These are phyloP conservation scores for Cyclotella sp. DNA, from an alignment of 108 stramenopile genomes.

Conservation along the genomic window DNA sequence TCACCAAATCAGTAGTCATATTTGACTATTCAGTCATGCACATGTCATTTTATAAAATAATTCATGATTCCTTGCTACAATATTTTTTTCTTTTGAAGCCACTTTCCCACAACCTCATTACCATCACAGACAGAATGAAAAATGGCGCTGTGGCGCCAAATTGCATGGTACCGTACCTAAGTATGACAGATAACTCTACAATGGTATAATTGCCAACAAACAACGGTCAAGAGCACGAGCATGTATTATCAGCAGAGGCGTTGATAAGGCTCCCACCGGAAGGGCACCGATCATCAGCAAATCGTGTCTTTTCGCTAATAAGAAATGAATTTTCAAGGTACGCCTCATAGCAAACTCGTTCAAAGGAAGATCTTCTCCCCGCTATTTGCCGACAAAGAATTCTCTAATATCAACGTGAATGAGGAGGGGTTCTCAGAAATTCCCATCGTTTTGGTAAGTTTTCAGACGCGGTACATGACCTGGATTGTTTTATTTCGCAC, in stretches of 20 bases:
- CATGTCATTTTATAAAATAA: no score
- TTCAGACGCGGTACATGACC: neutral
- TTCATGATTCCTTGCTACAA: no score
- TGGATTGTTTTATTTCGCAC: neutral
- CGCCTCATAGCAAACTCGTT: conserved; percentile 28
- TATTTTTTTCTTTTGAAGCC: no score
- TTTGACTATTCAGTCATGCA: no score
- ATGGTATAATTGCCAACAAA: no score
- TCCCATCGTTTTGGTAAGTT: conserved; percentile 40
- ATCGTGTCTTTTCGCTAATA: neutral
- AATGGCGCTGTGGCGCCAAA: no score
- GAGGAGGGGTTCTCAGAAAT: conserved; percentile 33
- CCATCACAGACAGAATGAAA: neutral
- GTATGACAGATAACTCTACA: no score
- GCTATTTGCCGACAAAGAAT: conserved; percentile 30
- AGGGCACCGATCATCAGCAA: neutral
- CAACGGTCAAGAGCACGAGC: no score
- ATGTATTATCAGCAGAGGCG: no score
- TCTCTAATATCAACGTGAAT: conserved; percentile 22
- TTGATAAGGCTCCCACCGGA: neutral
- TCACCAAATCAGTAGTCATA: no score
- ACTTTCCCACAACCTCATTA: neutral
- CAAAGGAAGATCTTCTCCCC: conserved; percentile 35
- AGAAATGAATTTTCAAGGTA: conserved; percentile 30
- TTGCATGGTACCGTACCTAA: no score